phyloP scores from a whole-genome alignment of 257 asterid species.

The Asclepias syriaca region DNA sequence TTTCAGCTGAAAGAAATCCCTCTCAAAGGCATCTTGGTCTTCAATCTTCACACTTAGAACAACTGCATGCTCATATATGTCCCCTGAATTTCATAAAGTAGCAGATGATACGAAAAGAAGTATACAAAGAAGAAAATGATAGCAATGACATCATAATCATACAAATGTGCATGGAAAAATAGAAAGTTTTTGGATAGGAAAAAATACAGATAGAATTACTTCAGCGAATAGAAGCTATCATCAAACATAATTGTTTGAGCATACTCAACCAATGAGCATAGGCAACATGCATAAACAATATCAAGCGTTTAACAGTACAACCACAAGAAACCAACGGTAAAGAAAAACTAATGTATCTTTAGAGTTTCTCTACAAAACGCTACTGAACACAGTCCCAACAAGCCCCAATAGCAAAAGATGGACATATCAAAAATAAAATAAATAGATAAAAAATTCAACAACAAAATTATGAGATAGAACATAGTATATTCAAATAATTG shows the following conservation, averaged over 20 bases:
- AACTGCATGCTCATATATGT: constrained; percentile 91
- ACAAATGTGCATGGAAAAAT: not conserved
- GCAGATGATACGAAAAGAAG: not conserved
- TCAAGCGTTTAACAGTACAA: not conserved
- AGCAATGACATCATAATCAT: not conserved
- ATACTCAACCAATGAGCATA: not conserved
- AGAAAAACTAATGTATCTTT: not conserved
- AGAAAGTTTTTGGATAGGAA: not conserved
- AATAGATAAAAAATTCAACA: not conserved
- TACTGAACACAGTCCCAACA: not conserved
- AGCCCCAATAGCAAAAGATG: not conserved
- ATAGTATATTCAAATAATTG: not conserved
- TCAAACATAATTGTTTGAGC: not conserved
- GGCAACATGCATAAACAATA: not conserved
- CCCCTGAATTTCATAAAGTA: constrained; percentile 47
- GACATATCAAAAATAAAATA: not conserved
- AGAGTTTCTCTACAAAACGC: not conserved
- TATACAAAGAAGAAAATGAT: not conserved
- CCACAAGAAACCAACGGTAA: not conserved
- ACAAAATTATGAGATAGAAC: not conserved
- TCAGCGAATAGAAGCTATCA: not conserved
- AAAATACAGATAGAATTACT: not conserved
- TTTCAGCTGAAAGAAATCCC: constrained; percentile 90
- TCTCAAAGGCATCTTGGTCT: constrained; percentile 91
- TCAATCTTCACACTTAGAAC: constrained; percentile 77